These are phyloP conservation scores for Penstemon davidsonii DNA, from an alignment of 257 asterid genomes.

Conservation along the genomic window DNA sequence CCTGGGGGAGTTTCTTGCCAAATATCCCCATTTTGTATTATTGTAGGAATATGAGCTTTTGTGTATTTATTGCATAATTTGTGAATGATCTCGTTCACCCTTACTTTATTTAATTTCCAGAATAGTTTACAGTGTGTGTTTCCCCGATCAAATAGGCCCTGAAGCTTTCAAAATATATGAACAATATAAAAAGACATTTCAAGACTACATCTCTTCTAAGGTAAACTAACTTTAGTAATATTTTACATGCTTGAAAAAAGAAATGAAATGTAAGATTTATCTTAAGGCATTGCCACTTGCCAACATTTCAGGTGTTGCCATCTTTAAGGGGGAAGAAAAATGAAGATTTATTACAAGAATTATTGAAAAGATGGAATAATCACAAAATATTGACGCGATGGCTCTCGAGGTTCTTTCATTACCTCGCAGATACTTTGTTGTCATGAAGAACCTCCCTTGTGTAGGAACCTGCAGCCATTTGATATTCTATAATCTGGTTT, in stretches of 20 bases:
- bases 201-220: conserved; percentile 39
- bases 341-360: conserved; percentile 27
- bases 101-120: not conserved
- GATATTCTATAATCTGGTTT: conserved; percentile 35
- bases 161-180: conserved; percentile 25
- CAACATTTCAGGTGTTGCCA: conserved; percentile 32
- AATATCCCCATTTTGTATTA: no score
- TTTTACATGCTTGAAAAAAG: no score
- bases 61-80: no score
- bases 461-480: conserved; percentile 32
- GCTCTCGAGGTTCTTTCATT: conserved; percentile 37
- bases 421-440: conserved; percentile 32
- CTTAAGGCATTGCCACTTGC: not conserved
- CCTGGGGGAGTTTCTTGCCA: no score
- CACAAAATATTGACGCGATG: conserved; percentile 30
- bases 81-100: no score
- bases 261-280: no score
- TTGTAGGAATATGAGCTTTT: no score
- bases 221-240: not conserved
- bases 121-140: conserved; percentile 24
- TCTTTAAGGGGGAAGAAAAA: conserved; percentile 33
- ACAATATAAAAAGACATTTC: conserved; percentile 31
- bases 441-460: conserved; percentile 20
- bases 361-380: conserved; percentile 38
- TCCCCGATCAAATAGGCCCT: conserved; percentile 15